Evolutionary conservation across 768 basidiomycete genomes (phyloP), one percentile per base, ranked within the genome.

Genomic region (Lactarius psammicola): DNA sequence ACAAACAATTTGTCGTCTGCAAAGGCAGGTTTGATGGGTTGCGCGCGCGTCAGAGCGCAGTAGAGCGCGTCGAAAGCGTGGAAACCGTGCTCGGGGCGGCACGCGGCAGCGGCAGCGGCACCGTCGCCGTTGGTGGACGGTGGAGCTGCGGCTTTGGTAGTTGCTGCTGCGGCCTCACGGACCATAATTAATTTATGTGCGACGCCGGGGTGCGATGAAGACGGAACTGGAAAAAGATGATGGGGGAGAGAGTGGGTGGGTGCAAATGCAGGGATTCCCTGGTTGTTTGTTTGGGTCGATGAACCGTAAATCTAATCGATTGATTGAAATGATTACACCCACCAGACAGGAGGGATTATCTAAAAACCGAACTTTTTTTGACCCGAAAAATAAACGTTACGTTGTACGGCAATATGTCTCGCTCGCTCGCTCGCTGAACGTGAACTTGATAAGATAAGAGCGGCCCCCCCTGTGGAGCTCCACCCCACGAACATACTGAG

Each of bases 61-160:
- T 89, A 92, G 62, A 94, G 80, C 34, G 87, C 78, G 73, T 94
- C 92, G 74, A 92, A 94, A 54, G 89, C 89, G 74, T 89, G 82
- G 74, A 86, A 92, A 73, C 88, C 90, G 74, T 94, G 92, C 70
- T 90, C 87, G 38, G 81, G 83, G 20, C 77, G 81, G 80, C 92
- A 94, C 70, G 80, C 78, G 67, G 31, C 18, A 20, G n/a, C 9
- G 7, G 63, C 78, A 66, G 23, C 3, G 7, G 28, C 30, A 18
- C 36, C n/a, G 13, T 18, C 54, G 18, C 13, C 11, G 0, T 33
- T 20, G 6, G 26, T 17, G 8, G 23, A 46, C 9, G n/a, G 10
- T 11, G 44, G 0, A 1, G 23, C 11, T 13, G 11, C n/a, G 23
- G 23, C 10, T 49, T 46, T 46, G n/a, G 44, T n/a, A n/a, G n/a